These are phyloP conservation scores for Dendrobium nobile DNA, from an alignment of 106 monocot genomes.

Conservation along the genomic window DNA sequence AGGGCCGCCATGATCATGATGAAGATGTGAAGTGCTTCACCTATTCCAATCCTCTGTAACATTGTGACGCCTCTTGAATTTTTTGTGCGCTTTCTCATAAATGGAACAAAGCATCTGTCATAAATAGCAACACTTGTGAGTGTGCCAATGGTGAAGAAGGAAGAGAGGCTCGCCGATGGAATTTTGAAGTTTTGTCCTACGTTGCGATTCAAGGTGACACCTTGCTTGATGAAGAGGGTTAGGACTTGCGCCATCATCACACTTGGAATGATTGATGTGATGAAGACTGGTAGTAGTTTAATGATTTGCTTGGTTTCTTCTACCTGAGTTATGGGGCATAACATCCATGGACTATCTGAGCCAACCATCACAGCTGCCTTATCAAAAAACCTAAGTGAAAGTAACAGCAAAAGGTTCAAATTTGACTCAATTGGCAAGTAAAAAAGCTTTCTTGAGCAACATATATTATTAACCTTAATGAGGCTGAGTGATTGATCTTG, in stretches of 20 bases:
- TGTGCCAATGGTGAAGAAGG: conserved; percentile 12
- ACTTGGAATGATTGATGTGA: conserved; percentile 34
- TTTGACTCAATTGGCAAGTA: no score
- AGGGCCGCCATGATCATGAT: conserved; percentile 16
- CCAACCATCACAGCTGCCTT: conserved; percentile 41
- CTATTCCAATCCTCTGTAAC: conserved; percentile 25
- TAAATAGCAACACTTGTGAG: conserved; percentile 12
- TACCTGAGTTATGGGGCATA: conserved; percentile 44
- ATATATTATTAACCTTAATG: neutral
- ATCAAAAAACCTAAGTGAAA: conserved; percentile 34
- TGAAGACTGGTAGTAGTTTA: conserved; percentile 37
- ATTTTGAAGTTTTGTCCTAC: conserved; percentile 17
- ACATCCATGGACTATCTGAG: conserved; percentile 17
- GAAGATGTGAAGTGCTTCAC: conserved; percentile 10
- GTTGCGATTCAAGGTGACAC: conserved; percentile 26
- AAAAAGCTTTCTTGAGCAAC: neutral
- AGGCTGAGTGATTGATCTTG: neutral
- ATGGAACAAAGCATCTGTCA: conserved; percentile 10
- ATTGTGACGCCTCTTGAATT: conserved; percentile 18
- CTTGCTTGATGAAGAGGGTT: conserved; percentile 52
- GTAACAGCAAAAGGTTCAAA: no score
- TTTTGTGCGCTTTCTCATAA: neutral
- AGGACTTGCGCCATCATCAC: conserved; percentile 24
- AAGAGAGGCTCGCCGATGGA: conserved; percentile 14
- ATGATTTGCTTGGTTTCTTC: conserved; percentile 69